A percentile compares a stretch with the other conserved stretches of the same genome.
These are phyloP conservation scores for Dioscorea zingiberensis DNA, from an alignment of 106 monocot species.

Conservation along the genomic window DNA sequence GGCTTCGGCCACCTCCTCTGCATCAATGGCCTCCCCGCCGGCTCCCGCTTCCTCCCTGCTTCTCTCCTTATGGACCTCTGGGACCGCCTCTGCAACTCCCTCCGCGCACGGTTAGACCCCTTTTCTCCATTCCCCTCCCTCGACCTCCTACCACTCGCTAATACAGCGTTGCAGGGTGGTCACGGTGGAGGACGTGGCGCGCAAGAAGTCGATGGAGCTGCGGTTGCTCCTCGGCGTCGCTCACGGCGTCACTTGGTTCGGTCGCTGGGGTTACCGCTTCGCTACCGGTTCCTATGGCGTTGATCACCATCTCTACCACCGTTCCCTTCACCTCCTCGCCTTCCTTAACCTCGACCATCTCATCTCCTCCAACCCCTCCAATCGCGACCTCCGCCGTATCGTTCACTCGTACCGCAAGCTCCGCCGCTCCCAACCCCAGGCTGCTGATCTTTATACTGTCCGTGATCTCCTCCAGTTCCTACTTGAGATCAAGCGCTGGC, in stretches of 20 bases:
- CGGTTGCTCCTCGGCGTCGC: slow-evolving; percentile 61
- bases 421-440: slow-evolving; percentile 1
- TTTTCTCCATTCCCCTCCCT: neutral
- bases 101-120: slow-evolving; percentile 39
- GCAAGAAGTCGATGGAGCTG: slow-evolving; percentile 54
- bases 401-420: slow-evolving; percentile 25
- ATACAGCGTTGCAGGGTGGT: slow-evolving; percentile 43
- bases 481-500: slow-evolving; percentile 33
- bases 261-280: slow-evolving; percentile 78
- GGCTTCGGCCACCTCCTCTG: slow-evolving; percentile 88
- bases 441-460: slow-evolving; percentile 19
- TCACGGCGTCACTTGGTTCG: slow-evolving; percentile 74
- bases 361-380: slow-evolving; percentile 13
- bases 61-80: slow-evolving; percentile 58
- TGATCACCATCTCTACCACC: slow-evolving; percentile 26
- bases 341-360: slow-evolving; percentile 42
- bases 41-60: slow-evolving; percentile 43
- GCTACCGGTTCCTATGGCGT: slow-evolving; percentile 65
- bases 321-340: slow-evolving; percentile 35
- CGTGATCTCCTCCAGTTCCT: slow-evolving; percentile 62
- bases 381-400: slow-evolving; percentile 31
- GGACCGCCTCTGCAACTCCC: slow-evolving; percentile 55
- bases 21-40: slow-evolving; percentile 43
- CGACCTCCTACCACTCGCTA: too few species aligned
- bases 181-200: slow-evolving; percentile 63